Percentiles rank a stretch among this genome's conserved stretches.
Conservation (phyloP, 1,284 basidiomycete species). For the Xanthoconium separans region DNA sequence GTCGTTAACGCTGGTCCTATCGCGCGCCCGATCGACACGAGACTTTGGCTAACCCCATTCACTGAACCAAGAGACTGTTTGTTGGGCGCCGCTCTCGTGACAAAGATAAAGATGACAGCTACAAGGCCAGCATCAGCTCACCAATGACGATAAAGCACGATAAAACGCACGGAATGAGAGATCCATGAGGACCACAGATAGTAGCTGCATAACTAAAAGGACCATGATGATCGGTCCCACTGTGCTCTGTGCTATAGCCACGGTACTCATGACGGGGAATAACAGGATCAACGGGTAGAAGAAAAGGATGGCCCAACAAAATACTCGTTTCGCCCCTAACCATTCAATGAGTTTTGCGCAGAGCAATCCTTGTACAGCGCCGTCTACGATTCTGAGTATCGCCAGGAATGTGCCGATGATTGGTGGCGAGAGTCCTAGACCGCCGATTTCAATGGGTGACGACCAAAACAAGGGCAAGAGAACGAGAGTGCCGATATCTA, state of each 20-base stretch:
- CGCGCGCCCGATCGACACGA: slow-evolving; percentile 46
- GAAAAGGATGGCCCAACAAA: too few species aligned
- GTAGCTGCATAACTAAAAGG: neutral
- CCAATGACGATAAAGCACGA: too few species aligned
- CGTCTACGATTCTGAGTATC: slow-evolving; percentile 56
- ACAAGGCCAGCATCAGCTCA: neutral
- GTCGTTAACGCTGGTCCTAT: slow-evolving; percentile 35
- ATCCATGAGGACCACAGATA: too few species aligned
- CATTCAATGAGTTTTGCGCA: too few species aligned
- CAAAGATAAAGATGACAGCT: neutral
- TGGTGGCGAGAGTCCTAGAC: slow-evolving; percentile 61
- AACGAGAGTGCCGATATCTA: slow-evolving; percentile 63
- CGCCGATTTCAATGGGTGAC: slow-evolving; percentile 48
- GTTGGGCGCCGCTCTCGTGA: neutral
- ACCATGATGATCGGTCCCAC: neutral
- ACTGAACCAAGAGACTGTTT: slow-evolving; percentile 43
- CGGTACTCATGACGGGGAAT: slow-evolving; percentile 54
- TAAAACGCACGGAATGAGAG: too few species aligned
- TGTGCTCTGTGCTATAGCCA: slow-evolving; percentile 14
- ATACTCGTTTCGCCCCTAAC: too few species aligned
- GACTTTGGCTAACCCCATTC: slow-evolving; percentile 52
- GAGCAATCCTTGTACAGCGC: slow-evolving; percentile 31
- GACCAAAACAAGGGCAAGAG: slow-evolving; percentile 58
- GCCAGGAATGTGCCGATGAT: slow-evolving; percentile 60
- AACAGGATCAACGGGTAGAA: slow-evolving; percentile 49